Evolutionary conservation across 208 protist genomes (phyloP).

Genomic region (Leishmania major): DNA sequence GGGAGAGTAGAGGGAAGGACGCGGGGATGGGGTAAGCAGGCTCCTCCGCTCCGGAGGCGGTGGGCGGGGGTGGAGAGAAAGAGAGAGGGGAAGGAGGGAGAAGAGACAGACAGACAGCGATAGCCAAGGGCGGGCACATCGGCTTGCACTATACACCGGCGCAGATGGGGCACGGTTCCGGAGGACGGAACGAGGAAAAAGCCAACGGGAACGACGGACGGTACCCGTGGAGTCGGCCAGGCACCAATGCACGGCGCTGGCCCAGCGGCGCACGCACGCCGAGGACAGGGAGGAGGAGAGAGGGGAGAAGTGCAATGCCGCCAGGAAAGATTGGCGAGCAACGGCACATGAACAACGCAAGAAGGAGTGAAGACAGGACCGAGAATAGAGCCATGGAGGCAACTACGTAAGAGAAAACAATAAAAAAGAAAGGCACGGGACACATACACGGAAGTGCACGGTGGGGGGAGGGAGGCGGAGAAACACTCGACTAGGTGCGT

Average conservation of each 20-base stretch:
- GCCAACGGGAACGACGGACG: background rate
- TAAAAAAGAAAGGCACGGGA: background rate
- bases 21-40: background rate
- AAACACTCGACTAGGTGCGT: background rate
- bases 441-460: background rate
- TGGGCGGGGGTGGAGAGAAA: background rate
- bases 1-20: background rate
- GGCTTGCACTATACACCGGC: background rate
- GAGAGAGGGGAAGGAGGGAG: background rate
- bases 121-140: background rate
- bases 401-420: background rate
- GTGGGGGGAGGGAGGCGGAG: background rate
- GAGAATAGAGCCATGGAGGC: background rate
- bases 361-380: background rate
- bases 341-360: background rate
- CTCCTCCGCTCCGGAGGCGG: background rate
- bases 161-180: background rate
- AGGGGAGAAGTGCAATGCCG: background rate
- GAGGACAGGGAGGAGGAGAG: background rate
- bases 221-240: background rate
- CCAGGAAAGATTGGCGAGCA: background rate
- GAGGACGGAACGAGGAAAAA: background rate
- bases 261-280: background rate
- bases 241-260: background rate
- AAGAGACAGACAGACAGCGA: background rate